Evolutionary conservation across 768 basidiomycete species (phyloP).

Genomic region (Macrocybe gigantea): DNA sequence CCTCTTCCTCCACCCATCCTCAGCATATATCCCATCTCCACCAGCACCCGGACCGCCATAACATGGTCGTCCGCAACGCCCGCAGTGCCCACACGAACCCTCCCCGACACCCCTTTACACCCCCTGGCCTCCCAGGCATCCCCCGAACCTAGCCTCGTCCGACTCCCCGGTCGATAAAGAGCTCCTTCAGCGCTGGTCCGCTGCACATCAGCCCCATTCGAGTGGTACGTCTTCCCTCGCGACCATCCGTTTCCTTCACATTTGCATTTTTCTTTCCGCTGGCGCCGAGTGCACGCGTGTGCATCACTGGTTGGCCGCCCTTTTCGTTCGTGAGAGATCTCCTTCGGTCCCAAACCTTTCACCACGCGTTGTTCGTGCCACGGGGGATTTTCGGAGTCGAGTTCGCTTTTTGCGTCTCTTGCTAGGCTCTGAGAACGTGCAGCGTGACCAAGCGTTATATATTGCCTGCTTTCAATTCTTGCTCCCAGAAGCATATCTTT

Average conservation of each 20-base stretch:
- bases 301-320: not conserved
- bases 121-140: not conserved
- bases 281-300: not conserved
- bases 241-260: not conserved
- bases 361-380: not conserved
- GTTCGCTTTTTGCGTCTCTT: too few relatives aligned
- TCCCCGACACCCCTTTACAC: too few relatives aligned
- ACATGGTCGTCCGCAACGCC: too few relatives aligned
- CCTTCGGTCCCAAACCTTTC: not conserved
- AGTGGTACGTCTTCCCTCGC: constrained; percentile 5
- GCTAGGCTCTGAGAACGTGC: too few relatives aligned
- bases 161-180: constrained; percentile 11
- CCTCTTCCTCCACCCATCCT: too few relatives aligned
- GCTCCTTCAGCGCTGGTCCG: constrained; percentile 11
- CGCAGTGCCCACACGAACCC: too few relatives aligned
- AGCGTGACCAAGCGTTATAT: too few relatives aligned
- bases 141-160: constrained; percentile 9
- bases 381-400: too few relatives aligned
- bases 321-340: not conserved
- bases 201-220: not conserved
- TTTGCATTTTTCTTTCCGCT: not conserved
- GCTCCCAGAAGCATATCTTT: too few relatives aligned
- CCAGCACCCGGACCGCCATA: too few relatives aligned
- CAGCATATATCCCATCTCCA: too few relatives aligned
- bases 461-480: too few relatives aligned